Evolutionary conservation across 2,329 filamentous ascomycete species (phyloP).

Genomic region (Aspergillus tanneri): DNA sequence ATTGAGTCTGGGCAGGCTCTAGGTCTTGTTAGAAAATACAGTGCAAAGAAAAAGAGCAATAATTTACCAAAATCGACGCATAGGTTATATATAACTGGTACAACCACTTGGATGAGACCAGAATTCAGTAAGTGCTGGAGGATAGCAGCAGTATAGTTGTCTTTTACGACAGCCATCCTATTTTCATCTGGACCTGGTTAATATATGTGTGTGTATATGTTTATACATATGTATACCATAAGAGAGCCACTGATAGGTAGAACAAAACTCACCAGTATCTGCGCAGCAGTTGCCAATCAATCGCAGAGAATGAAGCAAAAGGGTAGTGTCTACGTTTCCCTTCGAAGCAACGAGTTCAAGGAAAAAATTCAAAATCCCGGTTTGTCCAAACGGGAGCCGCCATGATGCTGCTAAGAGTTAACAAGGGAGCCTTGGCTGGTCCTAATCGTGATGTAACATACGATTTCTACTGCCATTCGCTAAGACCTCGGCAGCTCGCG

Average conservation of each 20-base stretch:
- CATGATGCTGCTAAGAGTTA: slow-evolving; percentile 34
- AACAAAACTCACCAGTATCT: slow-evolving; percentile 37
- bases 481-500: slow-evolving; percentile 38
- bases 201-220: too few species aligned
- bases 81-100: slow-evolving; percentile 48
- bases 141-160: slow-evolving; percentile 41
- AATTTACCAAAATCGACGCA: slow-evolving; percentile 45
- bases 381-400: slow-evolving; percentile 40
- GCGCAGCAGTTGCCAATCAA: slow-evolving; percentile 49
- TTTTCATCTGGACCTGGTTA: slow-evolving; percentile 41
- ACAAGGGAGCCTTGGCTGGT: neutral
- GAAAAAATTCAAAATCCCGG: slow-evolving; percentile 44
- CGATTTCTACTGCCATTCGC: slow-evolving; percentile 46
- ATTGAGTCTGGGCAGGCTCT: slow-evolving; percentile 43
- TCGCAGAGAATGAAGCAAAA: slow-evolving; percentile 43
- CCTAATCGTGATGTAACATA: slow-evolving; percentile 27
- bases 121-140: slow-evolving; percentile 37
- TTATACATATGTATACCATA: too few species aligned
- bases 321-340: slow-evolving; percentile 26
- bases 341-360: slow-evolving; percentile 38
- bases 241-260: neutral
- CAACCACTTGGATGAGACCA: slow-evolving; percentile 39
- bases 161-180: slow-evolving; percentile 39
- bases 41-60: neutral
- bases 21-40: slow-evolving; percentile 19